Base-by-base conservation (phyloP, 495 filamentous ascomycete species). In the Baudoinia panamericana region DNA sequence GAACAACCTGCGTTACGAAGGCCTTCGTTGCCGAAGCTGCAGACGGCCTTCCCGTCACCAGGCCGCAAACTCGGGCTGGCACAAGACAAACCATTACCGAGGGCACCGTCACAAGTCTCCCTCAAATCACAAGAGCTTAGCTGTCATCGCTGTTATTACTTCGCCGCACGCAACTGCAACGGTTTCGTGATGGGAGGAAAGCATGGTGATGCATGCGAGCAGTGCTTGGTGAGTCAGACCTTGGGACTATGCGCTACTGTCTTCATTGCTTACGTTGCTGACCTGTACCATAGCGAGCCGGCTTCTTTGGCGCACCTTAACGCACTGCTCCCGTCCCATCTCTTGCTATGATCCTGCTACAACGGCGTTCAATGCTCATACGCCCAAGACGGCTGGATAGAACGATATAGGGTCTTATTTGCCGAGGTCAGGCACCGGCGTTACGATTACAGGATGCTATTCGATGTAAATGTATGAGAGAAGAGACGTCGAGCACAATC, bases 141-240 rank as follows among this genome's bases (percentile, higher is more conserved):
- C 0, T 47, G 36, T 18, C 36, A 47, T 18, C 36, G 36, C 5
- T 47, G 44, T 32, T 47, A 47, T 21, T 47, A 47, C 28, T 47
- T 30, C 24, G 44, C 37, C n/a, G 44, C 44, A 16, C 36, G 44
- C 9, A 34, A 47, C 17, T 47, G 44, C 23, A 41, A 47, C 15
- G 44, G 44, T n/a, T 47, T 21, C 19, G 44, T 47, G 11, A 47
- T 47, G 30, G 36, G 30, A 9, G 44, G 44, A 2, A 19, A n/a
- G 13, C 20, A 26, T 13, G 36, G 36, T 1, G 44, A 47, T 30
- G 36, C 44, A 2, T 47, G 44, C 29, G 44, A 47, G 38, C 42
- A 45, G 23, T 45, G 42, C 25, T 31, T 45, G 42, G 42, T 45
- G 39, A 5, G 35, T 21, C 13, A n/a, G n/a, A n/a, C n/a, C n/a